A percentile compares a stretch with the other conserved stretches of the same genome.
These are phyloP conservation scores for Solanum lycopersicoides DNA, from an alignment of 257 asterid species.

Conservation along the genomic window DNA sequence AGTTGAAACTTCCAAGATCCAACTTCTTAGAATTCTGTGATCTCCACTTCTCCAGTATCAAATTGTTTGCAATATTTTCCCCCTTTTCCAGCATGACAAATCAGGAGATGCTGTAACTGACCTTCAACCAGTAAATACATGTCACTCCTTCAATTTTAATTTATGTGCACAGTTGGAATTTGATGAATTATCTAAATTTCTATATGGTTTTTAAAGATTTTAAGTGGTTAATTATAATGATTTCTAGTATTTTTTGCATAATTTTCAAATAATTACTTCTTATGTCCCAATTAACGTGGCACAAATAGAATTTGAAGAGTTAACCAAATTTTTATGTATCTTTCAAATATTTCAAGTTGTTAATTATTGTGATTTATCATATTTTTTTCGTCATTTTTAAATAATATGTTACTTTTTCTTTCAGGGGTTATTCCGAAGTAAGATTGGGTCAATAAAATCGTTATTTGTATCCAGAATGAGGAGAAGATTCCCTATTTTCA, in stretches of 20 bases:
- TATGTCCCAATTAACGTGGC: background rate
- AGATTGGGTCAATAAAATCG: background rate
- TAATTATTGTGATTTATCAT: background rate
- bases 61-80: background rate
- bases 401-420: background rate
- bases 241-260: background rate
- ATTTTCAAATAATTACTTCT: background rate
- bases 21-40: background rate
- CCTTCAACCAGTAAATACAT: background rate
- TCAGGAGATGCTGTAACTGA: background rate
- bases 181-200: too few relatives aligned
- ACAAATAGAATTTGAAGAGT: background rate
- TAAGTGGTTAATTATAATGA: background rate
- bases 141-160: background rate
- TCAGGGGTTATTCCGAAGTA: background rate
- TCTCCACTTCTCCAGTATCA: background rate
- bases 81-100: background rate
- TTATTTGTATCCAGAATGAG: background rate
- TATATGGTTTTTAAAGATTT: background rate
- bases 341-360: background rate
- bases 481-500: background rate
- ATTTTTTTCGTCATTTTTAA: background rate
- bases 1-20: background rate
- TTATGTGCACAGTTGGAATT: background rate
- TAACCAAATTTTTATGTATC: background rate